Percentiles rank a stretch among this genome's conserved stretches.
Conservation (phyloP, 352 stramenopile species). For the Phytophthora melonis region DNA sequence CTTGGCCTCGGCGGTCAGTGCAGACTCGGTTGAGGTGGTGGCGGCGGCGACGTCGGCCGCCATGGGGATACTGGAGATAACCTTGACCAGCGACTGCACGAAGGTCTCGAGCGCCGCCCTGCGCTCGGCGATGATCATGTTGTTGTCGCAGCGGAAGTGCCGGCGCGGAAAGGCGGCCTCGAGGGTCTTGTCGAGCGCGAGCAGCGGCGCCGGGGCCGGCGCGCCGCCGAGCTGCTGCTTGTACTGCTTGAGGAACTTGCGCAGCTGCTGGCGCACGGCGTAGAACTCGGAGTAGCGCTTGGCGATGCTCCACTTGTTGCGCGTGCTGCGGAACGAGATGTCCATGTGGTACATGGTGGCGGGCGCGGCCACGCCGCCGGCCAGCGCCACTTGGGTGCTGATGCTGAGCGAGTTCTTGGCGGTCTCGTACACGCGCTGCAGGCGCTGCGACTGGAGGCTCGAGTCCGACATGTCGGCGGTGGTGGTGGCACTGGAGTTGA, state of each 20-base stretch:
- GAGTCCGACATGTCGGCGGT: conserved; percentile 53
- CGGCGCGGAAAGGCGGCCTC: conserved; percentile 70
- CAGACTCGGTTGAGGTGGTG: neutral
- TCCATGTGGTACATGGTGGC: conserved; percentile 90
- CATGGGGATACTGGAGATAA: conserved; percentile 82
- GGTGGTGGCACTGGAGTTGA: neutral
- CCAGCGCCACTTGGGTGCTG: conserved; percentile 75
- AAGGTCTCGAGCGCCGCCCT: conserved; percentile 77
- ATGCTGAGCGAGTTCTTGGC: conserved; percentile 85
- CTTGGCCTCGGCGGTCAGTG: conserved; percentile 40
- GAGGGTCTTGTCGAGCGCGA: conserved; percentile 64
- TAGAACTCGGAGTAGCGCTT: conserved; percentile 92
- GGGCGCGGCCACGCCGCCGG: conserved; percentile 49
- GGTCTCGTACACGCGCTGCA: conserved; percentile 80
- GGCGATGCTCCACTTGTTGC: conserved; percentile 88
- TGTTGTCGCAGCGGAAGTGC: conserved; percentile 78
- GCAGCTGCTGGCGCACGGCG: conserved; percentile 65
- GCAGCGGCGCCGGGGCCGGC: conserved; percentile 30
- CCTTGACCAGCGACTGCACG: conserved; percentile 84
- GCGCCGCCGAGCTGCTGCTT: conserved; percentile 41
- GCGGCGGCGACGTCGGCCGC: conserved; percentile 26
- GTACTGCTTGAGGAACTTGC: conserved; percentile 75
- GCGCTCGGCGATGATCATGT: conserved; percentile 77
- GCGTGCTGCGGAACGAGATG: conserved; percentile 85
- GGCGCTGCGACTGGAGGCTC: conserved; percentile 61